Conservation (phyloP, 2,329 filamentous ascomycete species). For the Alternaria novae-zelandiae region DNA sequence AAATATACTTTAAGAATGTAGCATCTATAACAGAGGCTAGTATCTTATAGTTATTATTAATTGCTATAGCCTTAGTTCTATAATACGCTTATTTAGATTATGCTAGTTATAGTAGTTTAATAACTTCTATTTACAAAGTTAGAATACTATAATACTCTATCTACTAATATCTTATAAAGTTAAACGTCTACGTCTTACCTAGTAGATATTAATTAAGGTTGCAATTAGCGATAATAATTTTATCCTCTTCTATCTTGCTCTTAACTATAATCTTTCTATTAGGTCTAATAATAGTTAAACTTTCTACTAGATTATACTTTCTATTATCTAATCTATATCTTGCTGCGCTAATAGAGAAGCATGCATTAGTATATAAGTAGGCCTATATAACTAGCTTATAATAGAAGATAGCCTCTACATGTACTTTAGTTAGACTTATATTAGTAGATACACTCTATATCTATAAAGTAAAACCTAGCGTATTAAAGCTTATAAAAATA, state of each 20-base stretch:
- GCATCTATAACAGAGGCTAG: background rate
- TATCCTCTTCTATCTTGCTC: slow-evolving; percentile 55
- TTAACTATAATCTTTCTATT: slow-evolving; percentile 58
- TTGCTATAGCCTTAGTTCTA: background rate
- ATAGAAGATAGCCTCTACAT: slow-evolving; percentile 56
- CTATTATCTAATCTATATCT: slow-evolving; percentile 59
- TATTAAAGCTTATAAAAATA: slow-evolving; percentile 53
- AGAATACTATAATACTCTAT: background rate
- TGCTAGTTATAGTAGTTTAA: background rate
- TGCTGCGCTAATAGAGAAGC: slow-evolving; percentile 57
- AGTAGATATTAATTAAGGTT: slow-evolving; percentile 54
- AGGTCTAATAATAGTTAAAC: slow-evolving; percentile 47
- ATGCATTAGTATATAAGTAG: slow-evolving; percentile 59
- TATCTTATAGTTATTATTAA: accelerated
- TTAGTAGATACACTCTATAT: slow-evolving; percentile 27
- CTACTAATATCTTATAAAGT: background rate
- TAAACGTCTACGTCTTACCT: slow-evolving; percentile 33
- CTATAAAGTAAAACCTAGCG: slow-evolving; percentile 56
- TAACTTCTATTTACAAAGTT: background rate
- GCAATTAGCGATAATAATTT: slow-evolving; percentile 57
- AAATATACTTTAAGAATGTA: background rate
- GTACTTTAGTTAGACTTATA: slow-evolving; percentile 47
- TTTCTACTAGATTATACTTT: slow-evolving; percentile 46
- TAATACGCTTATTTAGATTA: background rate
- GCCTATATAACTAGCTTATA: slow-evolving; percentile 60